Conservation (phyloP, 2,329 filamentous ascomycete genomes). For the Colletotrichum scovillei region DNA sequence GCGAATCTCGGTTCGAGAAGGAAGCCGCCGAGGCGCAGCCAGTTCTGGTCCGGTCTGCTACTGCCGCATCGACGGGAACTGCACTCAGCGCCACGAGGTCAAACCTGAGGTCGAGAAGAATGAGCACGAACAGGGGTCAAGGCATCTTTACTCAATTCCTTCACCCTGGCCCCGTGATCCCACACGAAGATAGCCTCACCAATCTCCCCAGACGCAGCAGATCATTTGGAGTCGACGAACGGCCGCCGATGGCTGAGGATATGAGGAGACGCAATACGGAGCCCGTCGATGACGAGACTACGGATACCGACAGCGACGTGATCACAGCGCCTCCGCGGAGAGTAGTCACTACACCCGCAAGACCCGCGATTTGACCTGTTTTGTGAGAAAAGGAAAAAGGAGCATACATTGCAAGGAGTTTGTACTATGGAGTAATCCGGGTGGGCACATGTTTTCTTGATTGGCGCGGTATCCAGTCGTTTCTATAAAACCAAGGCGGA, state of each 20-base stretch:
- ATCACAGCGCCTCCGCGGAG: slow-evolving; percentile 18
- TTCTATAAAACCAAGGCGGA: slow-evolving; percentile 12
- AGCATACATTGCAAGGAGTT: slow-evolving; percentile 14
- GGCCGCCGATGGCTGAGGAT: slow-evolving; percentile 3
- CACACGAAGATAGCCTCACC: slow-evolving; percentile 40
- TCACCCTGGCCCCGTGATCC: slow-evolving; percentile 58
- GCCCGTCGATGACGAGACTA: slow-evolving; percentile 31
- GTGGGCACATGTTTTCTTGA: background rate
- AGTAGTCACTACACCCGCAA: slow-evolving; percentile 30
- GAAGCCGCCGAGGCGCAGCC: slow-evolving; percentile 62
- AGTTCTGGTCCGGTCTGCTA: slow-evolving; percentile 50
- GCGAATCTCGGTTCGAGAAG: slow-evolving; percentile 64
- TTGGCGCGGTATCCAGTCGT: slow-evolving; percentile 10
- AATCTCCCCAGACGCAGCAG: slow-evolving; percentile 14
- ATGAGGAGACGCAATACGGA: slow-evolving; percentile 33
- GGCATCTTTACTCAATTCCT: slow-evolving; percentile 58
- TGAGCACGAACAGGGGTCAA: slow-evolving; percentile 43
- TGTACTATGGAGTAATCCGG: slow-evolving; percentile 18
- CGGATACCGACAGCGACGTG: slow-evolving; percentile 14
- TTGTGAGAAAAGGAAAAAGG: background rate
- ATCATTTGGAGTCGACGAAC: slow-evolving; percentile 23
- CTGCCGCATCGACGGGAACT: slow-evolving; percentile 46
- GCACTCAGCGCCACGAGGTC: slow-evolving; percentile 40
- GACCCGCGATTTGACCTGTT: background rate
- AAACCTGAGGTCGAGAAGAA: slow-evolving; percentile 39